Base-by-base conservation (phyloP, 805 yeast genomes). In the Ogataea zsoltii region DNA sequence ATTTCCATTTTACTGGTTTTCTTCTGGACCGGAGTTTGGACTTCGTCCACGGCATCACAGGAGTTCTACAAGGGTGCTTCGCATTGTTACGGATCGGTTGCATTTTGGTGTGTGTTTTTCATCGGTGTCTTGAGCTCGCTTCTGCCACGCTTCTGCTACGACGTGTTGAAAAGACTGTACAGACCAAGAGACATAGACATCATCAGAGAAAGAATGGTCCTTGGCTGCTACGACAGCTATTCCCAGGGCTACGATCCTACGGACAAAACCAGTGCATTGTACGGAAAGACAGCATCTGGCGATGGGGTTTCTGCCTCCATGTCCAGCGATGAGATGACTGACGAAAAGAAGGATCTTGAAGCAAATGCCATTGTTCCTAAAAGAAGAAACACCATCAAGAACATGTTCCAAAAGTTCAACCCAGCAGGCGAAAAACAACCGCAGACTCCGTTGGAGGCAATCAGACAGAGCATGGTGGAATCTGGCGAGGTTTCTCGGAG, bases 1-100 rank as follows among this genome's bases (percentile, higher is more conserved):
- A 58, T 88, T 37, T 82, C 89, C 12, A 72, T 74, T 42, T 60
- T 83, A 49, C 53, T 85, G 34, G 71, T 85, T 14, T 84, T 75
- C 55, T 77, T 81, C 60, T 87, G 95, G 95, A 79, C 88, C 3
- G 91, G 92, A n/a, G 77, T 82, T 17, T 87, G 91, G 84, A 77
- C 89, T 25, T 65, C 80, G 3, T 63, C 75, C 7, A 21, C 36
- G 2, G 64, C 69, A 45, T 74, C 87, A 7, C 36, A 41, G n/a
- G 86, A 81, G 56, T 83, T 82, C 55, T 87, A 79, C 64, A 72
- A 75, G 47, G 79, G 85, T 18, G 94, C 86, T 2, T 62, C 79
- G 2, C 79, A 82, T 55, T 72, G 75, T 28, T 81, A 80, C 53
- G 88, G 90, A 15, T 66, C 82, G 5, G 68, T 75, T 28, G 59